Conservation (phyloP, 768 basidiomycete genomes). For the Phanerochaete carnosa region DNA sequence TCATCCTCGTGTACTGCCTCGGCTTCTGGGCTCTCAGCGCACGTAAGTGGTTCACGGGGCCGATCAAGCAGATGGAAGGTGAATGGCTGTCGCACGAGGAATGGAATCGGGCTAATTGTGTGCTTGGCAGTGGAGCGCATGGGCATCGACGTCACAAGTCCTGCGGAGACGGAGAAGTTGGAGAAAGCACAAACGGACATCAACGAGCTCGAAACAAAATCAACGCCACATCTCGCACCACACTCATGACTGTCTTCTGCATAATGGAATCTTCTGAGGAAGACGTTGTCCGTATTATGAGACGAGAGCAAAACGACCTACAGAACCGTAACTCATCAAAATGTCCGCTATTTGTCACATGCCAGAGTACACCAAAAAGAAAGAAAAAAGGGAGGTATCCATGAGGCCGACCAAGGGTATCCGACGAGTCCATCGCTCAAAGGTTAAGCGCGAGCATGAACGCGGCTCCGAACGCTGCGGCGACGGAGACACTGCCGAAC, state of each 20-base stretch:
- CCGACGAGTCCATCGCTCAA: no score
- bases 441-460: not conserved
- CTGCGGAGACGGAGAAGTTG: slow-evolving; percentile 19
- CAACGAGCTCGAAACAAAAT: no score
- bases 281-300: no score
- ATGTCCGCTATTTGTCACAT: no score
- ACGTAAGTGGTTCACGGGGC: slow-evolving; percentile 70
- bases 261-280: no score
- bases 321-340: no score
- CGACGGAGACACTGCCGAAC: not conserved
- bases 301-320: no score
- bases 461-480: not conserved
- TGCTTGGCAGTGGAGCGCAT: slow-evolving; percentile 39
- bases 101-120: not conserved
- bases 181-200: not conserved
- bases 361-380: no score
- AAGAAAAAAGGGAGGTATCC: no score
- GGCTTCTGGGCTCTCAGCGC: slow-evolving; percentile 71
- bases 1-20: slow-evolving; percentile 62
- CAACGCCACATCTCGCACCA: no score
- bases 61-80: slow-evolving; percentile 64
- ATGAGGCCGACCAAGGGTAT: no score
- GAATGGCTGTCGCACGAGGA: slow-evolving; percentile 14
- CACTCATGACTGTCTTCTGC: no score
- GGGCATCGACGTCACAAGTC: slow-evolving; percentile 48